Conservation (phyloP, 2,329 filamentous ascomycete species). For the Fusarium vanettenii region DNA sequence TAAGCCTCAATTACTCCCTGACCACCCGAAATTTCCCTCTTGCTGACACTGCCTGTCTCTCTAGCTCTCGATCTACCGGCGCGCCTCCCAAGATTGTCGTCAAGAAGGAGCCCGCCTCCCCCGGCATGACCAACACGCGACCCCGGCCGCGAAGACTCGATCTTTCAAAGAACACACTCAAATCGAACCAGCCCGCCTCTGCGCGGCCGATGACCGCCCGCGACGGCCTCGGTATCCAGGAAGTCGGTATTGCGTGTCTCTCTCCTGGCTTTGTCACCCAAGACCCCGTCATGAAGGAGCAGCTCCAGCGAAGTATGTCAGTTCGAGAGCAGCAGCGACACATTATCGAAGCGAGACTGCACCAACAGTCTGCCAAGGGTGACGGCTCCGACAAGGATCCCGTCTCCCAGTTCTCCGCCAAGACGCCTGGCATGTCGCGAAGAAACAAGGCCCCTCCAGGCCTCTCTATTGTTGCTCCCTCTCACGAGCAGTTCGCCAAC, state of each 20-base stretch:
- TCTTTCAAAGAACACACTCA: conserved; percentile 73
- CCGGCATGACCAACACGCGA: conserved; percentile 78
- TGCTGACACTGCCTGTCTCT: conserved; percentile 16
- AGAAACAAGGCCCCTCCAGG: conserved; percentile 87
- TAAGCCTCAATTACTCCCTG: conserved; percentile 55
- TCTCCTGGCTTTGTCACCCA: conserved; percentile 97
- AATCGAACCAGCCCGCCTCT: conserved; percentile 66
- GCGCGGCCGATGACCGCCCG: conserved; percentile 83
- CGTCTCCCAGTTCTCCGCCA: conserved; percentile 64
- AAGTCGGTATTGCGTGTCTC: conserved; percentile 92
- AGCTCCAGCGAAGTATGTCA: conserved; percentile 91
- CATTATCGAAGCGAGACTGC: conserved; percentile 91
- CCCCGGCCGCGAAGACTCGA: conserved; percentile 83
- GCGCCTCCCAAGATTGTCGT: conserved; percentile 84
- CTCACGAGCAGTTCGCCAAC: conserved; percentile 89
- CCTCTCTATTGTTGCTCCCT: conserved; percentile 93
- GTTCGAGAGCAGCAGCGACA: conserved; percentile 94
- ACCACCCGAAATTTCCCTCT: conserved; percentile 14
- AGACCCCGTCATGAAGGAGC: conserved; percentile 95
- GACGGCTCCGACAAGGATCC: conserved; percentile 72
- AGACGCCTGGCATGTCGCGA: conserved; percentile 79
- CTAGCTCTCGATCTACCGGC: conserved; percentile 46
- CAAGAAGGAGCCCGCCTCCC: conserved; percentile 95
- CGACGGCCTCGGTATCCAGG: conserved; percentile 85
- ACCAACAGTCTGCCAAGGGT: conserved; percentile 86